Evolutionary conservation across 148 eudicot species (phyloP).

Genomic region (Amaranthus palmeri): DNA sequence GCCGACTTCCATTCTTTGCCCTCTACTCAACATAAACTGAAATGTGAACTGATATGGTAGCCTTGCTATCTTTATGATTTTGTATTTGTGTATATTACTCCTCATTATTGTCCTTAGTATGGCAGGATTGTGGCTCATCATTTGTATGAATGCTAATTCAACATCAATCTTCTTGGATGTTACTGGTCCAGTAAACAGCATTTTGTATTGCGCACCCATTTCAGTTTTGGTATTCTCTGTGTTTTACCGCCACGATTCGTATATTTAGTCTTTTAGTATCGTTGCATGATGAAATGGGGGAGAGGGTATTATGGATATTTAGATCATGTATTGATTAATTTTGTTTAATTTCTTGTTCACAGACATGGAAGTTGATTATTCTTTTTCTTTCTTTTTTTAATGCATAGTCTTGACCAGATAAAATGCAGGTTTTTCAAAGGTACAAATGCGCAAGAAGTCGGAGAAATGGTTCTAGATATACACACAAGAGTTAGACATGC

Average conservation of each 20-base stretch:
- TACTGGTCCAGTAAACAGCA: not conserved
- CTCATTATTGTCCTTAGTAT: not conserved
- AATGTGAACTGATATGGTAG: slow-evolving; percentile 83
- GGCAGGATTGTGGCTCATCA: not conserved
- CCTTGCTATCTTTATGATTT: not conserved
- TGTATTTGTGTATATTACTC: too few species aligned
- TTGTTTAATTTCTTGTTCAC: not conserved
- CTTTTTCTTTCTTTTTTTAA: too few species aligned
- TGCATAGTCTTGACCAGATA: slow-evolving; percentile 92
- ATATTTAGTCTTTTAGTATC: not conserved
- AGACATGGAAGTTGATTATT: slow-evolving; percentile 5
- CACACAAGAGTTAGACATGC: slow-evolving; percentile 98
- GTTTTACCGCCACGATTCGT: not conserved
- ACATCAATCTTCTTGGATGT: not conserved
- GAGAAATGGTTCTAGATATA: slow-evolving; percentile 99
- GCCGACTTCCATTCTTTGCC: slow-evolving; percentile 98
- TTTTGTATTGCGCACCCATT: not conserved
- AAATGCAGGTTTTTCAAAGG: slow-evolving; percentile 97
- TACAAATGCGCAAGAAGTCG: slow-evolving; percentile 91
- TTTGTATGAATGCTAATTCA: not conserved
- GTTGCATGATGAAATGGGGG: not conserved
- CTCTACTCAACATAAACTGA: slow-evolving; percentile 86
- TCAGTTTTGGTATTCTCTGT: not conserved
- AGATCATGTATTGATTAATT: not conserved
- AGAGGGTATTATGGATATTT: not conserved